These are phyloP conservation scores for Chenopodium quinoa DNA, from an alignment of 148 eudicot genomes.

Conservation along the genomic window DNA sequence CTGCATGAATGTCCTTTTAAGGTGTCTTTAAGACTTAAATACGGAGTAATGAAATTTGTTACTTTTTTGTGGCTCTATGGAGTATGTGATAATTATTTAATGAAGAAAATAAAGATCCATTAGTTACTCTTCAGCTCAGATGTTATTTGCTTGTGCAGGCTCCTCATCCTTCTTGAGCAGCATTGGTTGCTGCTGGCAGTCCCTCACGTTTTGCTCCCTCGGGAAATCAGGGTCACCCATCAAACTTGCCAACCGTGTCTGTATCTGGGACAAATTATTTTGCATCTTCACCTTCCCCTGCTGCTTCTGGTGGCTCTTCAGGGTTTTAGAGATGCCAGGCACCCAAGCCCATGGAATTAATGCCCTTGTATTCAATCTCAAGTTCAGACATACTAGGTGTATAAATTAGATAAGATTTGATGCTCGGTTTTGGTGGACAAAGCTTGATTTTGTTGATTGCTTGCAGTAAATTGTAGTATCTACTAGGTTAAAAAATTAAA, in stretches of 20 bases:
- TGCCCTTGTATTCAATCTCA: background rate
- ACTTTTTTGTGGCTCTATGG: too few species aligned
- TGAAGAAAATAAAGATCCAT: too few species aligned
- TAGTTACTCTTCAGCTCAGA: too few species aligned
- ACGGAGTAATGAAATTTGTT: too few species aligned
- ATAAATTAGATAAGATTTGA: background rate
- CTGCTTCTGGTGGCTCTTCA: slow-evolving; percentile 95
- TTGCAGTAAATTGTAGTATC: background rate
- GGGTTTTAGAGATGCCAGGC: slow-evolving; percentile 70
- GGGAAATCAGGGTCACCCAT: slow-evolving; percentile 54
- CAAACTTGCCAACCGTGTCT: slow-evolving; percentile 61
- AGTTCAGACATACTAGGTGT: background rate
- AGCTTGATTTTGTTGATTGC: background rate
- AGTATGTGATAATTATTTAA: too few species aligned
- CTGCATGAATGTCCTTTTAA: too few species aligned
- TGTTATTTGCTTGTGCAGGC: slow-evolving; percentile 38
- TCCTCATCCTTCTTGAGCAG: slow-evolving; percentile 58
- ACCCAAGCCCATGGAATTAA: slow-evolving; percentile 79
- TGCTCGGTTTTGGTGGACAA: background rate
- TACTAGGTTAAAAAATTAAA: background rate
- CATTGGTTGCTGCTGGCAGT: slow-evolving; percentile 50
- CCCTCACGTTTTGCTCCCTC: slow-evolving; percentile 87
- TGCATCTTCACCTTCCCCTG: slow-evolving; percentile 93
- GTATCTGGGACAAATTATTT: slow-evolving; percentile 74
- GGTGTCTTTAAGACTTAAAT: too few species aligned